Evolutionary conservation across 2,329 filamentous ascomycete genomes (phyloP), one percentile per base, ranked within the genome.

Genomic region (Stachybotrys chlorohalonatus): DNA sequence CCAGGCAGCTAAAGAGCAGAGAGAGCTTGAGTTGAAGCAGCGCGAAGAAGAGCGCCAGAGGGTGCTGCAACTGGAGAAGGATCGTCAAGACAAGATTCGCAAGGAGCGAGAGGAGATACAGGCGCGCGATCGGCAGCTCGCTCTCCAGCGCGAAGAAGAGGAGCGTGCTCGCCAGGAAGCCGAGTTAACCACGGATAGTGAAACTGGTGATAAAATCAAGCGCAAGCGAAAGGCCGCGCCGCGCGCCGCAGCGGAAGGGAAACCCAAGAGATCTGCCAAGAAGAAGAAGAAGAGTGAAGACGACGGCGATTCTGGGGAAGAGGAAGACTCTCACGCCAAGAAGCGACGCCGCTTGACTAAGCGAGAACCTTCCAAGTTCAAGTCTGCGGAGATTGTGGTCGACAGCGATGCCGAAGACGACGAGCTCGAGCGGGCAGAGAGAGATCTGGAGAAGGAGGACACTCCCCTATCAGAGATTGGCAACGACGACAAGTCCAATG

Each of bases 61-160:
- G 62, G 81, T 80, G 1, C 78, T 88, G 56, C 86, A 88, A 54
- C 79, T 79, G 54, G 87, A 91, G 60, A 80, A 81, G 36, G 89
- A 93, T 67, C 80, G 85, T 54, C 86, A 90, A 63, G 84, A 87
- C 57, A 89, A 90, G 73, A 86, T 97, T 59, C 82, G 85, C n/a
- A 89, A 90, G 66, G 92, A 97, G 68, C 85, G 93, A 56, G 84
- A 89, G 61, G 83, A 82, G 63, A 92, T 97, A 66, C 79, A 85
- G 16, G 89, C 91, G 56, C 81, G 84, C 49, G 87, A 95, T 65
- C 81, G 89, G 53, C 79, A 83, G 59, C 75, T 90, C 51, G 89
- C 90, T 30, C 84, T 87, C 62, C 78, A 84, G 77, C 86, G 68
- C 53, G 68, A 65, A 2, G 64, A 70, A 50, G 68, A 70, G 55